These are phyloP conservation scores for Fusarium tuaranense DNA, from an alignment of 2,329 filamentous ascomycete genomes.

Conservation along the genomic window DNA sequence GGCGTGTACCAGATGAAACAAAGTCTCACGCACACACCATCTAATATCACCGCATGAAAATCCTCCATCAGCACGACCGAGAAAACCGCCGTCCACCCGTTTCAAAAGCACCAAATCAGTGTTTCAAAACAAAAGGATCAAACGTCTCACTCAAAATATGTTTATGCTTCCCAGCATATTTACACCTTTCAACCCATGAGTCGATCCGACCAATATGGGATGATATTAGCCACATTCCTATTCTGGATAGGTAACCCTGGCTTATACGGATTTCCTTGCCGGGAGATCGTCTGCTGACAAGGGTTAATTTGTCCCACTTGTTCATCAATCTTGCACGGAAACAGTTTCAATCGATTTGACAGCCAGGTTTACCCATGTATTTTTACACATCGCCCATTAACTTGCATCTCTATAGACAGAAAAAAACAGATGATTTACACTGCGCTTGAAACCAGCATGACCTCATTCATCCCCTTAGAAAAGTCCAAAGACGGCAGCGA, in stretches of 20 bases:
- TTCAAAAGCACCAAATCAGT: background rate
- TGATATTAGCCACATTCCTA: background rate
- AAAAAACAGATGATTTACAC: background rate
- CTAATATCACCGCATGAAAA: slow-evolving; percentile 18
- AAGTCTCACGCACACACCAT: background rate
- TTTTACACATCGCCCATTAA: background rate
- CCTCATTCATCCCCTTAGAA: slow-evolving; percentile 5
- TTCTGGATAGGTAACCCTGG: background rate
- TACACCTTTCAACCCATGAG: background rate
- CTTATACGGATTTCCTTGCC: background rate
- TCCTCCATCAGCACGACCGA: slow-evolving; percentile 1
- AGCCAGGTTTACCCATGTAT: background rate
- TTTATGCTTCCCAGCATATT: background rate
- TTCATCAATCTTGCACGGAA: background rate
- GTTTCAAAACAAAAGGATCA: background rate
- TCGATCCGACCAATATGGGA: background rate
- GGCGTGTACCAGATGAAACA: slow-evolving; percentile 9
- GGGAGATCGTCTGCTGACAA: background rate
- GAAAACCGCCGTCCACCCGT: background rate
- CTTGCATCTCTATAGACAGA: background rate
- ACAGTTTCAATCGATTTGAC: background rate
- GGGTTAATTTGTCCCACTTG: background rate
- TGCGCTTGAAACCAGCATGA: background rate
- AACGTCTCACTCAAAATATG: slow-evolving; percentile 7
- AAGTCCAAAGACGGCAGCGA: slow-evolving; percentile 19